Conservation (phyloP, 2,329 filamentous ascomycete species). For the Ilyonectria mors-panacis region DNA sequence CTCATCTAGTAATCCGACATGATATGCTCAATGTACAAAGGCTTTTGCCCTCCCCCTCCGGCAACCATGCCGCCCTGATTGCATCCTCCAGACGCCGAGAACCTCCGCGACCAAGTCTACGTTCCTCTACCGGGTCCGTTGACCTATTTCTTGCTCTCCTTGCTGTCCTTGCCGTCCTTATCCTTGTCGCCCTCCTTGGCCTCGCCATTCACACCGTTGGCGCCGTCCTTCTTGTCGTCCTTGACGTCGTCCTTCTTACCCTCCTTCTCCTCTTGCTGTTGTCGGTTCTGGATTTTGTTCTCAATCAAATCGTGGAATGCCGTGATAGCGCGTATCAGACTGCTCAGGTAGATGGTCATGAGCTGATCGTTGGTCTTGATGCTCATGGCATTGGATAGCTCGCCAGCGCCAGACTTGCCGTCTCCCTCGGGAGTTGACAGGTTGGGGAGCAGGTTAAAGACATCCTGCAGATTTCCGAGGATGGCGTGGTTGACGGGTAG, state of each 20-base stretch:
- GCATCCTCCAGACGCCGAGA: conserved; percentile 45
- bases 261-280: conserved; percentile 97
- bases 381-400: conserved; percentile 96
- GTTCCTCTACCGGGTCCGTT: conserved; percentile 31
- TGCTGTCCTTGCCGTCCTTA: conserved; percentile 68
- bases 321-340: conserved; percentile 93
- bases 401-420: conserved; percentile 78
- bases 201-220: conserved; percentile 58
- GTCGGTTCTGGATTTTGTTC: conserved; percentile 99
- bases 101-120: conserved; percentile 37
- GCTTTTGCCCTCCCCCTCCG: conserved; percentile 41
- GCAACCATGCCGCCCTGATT: conserved; percentile 37
- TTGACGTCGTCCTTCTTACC: conserved; percentile 82
- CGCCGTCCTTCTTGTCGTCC: conserved; percentile 72
- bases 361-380: conserved; percentile 99
- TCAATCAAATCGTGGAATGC: conserved; percentile 99
- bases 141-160: conserved; percentile 32
- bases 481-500: conserved; percentile 98
- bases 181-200: conserved; percentile 70
- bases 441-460: conserved; percentile 98
- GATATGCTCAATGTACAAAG: conserved; percentile 51
- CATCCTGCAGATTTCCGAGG: conserved; percentile 97
- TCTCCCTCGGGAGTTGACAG: conserved; percentile 86
- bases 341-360: conserved; percentile 98
- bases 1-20: conserved; percentile 47